Base-by-base conservation (phyloP, 2,329 filamentous ascomycete species). In the Fusarium papillatum region DNA sequence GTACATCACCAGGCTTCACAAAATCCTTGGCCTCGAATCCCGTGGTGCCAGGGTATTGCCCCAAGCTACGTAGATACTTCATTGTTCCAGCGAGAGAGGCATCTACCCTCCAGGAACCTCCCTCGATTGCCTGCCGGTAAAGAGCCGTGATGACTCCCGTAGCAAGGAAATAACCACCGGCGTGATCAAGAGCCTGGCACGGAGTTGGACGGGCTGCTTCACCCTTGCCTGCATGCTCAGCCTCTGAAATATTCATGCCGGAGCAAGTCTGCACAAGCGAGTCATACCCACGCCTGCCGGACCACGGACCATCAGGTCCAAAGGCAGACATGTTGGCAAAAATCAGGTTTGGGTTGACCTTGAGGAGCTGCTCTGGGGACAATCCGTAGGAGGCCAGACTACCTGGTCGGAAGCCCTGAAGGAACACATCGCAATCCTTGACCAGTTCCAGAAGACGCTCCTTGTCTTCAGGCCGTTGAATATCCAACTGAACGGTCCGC, bases 361-460 rank as follows among this genome's bases (percentile, higher is more conserved):
- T 73, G 2, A 80, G 74, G 0, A 90, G 77, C 0, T 84, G 81
- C 9, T 83, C 81, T 0, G 81, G 76, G 0, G 81, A 82, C 7
- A 82, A 76, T 0, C 88, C 88, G 24, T 86, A 81, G 0, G 81
- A 77, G 0, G 85, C 86, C 0, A 90, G 82, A 17, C 75, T 79
- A 3, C 91, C 91, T 0, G 92, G 92, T 1, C 93, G 88, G 79
- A 93, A 94, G 5, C 92, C 92, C 79, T 94, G 91, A 16, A 84
- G 85, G 24, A 94, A 84, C 1, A 94, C 89, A 80, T 94, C 92
- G 7, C 89, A 91, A 4, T 89, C 89, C 6, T 83, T 82, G 2
- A 94, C 81, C 4, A 94, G 85, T 4, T 86, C 80, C 43, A 92
- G 86, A 43, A 94, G 92, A 2, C 81, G 80, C 11, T 82, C 80